Conservation (phyloP, 805 yeast genomes). For the Metschnikowia similis region DNA sequence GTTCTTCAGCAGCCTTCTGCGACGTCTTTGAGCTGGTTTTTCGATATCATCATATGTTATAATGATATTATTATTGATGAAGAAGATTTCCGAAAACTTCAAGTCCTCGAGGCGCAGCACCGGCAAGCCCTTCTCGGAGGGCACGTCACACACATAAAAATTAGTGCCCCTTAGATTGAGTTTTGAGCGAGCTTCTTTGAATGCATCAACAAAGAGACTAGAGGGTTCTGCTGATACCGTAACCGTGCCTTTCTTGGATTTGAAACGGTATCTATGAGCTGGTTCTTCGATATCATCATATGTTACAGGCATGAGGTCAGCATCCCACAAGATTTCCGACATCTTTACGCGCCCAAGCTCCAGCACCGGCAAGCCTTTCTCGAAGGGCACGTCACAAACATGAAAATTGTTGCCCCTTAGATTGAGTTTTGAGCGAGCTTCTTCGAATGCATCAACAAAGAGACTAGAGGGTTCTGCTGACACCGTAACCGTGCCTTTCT, state of each 20-base stretch:
- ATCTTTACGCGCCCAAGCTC: constrained; percentile 35
- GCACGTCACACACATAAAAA: constrained; percentile 39
- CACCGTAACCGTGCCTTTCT: constrained; percentile 77
- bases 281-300: constrained; percentile 18
- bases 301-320: constrained; percentile 41
- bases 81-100: constrained; percentile 37
- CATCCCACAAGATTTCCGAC: constrained; percentile 35
- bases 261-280: constrained; percentile 55
- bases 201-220: constrained; percentile 41
- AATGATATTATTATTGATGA: constrained; percentile 59
- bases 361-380: constrained; percentile 37
- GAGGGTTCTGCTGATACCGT: constrained; percentile 52
- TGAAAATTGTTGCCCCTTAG: constrained; percentile 10
- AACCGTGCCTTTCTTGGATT: constrained; percentile 80
- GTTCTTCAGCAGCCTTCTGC: too few species aligned
- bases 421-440: constrained; percentile 27
- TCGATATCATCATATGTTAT: constrained; percentile 27
- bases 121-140: constrained; percentile 40
- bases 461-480: constrained; percentile 42
- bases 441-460: constrained; percentile 43
- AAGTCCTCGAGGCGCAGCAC: constrained; percentile 34
- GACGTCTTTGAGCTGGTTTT: too few species aligned
- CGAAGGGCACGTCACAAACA: constrained; percentile 45
- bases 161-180: constrained; percentile 14
- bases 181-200: constrained; percentile 35